Evolutionary conservation across 2,329 filamentous ascomycete genomes (phyloP).

Genomic region (Fusarium brevicatenulatum): DNA sequence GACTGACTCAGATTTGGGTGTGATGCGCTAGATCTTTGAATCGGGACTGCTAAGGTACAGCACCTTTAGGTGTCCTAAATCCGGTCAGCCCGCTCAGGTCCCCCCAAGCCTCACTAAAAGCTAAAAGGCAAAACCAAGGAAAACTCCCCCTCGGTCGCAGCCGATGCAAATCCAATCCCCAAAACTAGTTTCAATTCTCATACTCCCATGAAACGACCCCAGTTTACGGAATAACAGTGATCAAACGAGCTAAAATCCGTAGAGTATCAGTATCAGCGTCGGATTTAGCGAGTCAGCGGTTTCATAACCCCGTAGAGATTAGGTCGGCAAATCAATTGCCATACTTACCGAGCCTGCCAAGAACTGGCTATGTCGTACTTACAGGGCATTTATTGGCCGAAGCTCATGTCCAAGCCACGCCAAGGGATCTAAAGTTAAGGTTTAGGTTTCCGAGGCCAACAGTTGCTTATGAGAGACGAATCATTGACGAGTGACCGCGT

Average conservation of each 20-base stretch:
- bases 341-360: conserved; percentile 16
- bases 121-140: background rate
- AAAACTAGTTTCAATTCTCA: background rate
- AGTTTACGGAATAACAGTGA: conserved; percentile 2
- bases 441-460: conserved; percentile 18
- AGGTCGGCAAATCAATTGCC: background rate
- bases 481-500: conserved; percentile 12
- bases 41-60: background rate
- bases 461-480: background rate
- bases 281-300: conserved; percentile 9
- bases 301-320: conserved; percentile 2
- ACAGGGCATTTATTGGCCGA: background rate
- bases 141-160: background rate
- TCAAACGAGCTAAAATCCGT: background rate
- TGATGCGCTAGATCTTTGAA: background rate
- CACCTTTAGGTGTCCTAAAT: background rate
- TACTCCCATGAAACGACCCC: background rate
- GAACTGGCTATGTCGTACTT: background rate
- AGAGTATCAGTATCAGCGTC: background rate
- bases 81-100: background rate
- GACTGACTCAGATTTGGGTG: background rate
- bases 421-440: conserved; percentile 20
- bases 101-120: background rate
- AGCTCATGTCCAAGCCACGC: background rate
- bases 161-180: background rate